phyloP scores from a whole-genome alignment of 257 asterid species.

The Solanum chiquidenum region DNA sequence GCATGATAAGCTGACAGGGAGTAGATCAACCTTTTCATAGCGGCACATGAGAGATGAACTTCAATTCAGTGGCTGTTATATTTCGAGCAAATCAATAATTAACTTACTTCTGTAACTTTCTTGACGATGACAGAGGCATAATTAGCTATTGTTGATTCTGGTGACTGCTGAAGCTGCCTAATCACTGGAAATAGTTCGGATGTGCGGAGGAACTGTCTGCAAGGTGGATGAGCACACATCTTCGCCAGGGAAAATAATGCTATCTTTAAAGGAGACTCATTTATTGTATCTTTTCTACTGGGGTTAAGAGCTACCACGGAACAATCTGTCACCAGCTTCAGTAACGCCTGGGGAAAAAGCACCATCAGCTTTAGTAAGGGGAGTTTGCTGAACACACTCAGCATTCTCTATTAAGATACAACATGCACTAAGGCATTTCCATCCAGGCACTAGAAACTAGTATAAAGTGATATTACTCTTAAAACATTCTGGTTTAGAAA shows the following conservation, averaged over 20 bases:
- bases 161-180: constrained; percentile 79
- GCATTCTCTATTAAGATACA: neutral
- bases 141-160: constrained; percentile 77
- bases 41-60: neutral
- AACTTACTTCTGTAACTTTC: constrained; percentile 47
- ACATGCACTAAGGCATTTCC: neutral
- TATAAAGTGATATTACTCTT: neutral
- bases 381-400: neutral
- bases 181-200: constrained; percentile 66
- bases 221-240: constrained; percentile 90
- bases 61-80: neutral
- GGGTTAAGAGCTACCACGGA: constrained; percentile 70
- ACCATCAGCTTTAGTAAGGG: neutral
- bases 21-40: neutral
- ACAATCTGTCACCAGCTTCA: constrained; percentile 80
- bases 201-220: constrained; percentile 66
- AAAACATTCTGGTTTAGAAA: neutral
- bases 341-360: constrained; percentile 53
- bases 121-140: constrained; percentile 62
- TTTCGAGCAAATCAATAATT: neutral
- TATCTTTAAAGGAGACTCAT: constrained; percentile 84
- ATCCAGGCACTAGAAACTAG: neutral
- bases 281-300: constrained; percentile 43
- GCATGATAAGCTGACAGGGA: neutral
- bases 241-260: constrained; percentile 80